Base-by-base conservation (phyloP, 192 early-diverging fungal species). In the Linnemannia elongata region DNA sequence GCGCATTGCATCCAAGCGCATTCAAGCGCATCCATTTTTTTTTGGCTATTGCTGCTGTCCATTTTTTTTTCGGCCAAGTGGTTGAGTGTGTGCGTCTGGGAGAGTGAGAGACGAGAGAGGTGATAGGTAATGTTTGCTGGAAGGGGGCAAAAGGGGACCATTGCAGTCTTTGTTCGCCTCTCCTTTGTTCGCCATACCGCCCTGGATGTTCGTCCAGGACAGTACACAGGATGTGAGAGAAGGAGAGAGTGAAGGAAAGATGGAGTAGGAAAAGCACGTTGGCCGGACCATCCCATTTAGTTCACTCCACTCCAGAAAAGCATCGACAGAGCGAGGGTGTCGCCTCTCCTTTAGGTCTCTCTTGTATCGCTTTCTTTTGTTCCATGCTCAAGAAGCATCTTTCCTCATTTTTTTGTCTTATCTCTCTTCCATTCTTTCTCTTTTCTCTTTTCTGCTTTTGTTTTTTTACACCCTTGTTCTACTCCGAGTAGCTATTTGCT, bases 391-490 rank as follows among this genome's bases (percentile, higher is more conserved):
- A 33, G 6, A 24, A 36, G 7, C 22, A 38, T 55, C 27, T 39
- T 39, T 33, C 30, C 0, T 36, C 6, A 36, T 42, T 75, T 54
- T 36, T 44, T 49, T 55, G n/a, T 24, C n/a, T 39, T 74, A 33
- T 81, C 38, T 69, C 60, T 69, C 24, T 69, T 22, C 20, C n/a
- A 66, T 72, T 41, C 12, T 49, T 47, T 47, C 24, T 72, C 38
- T 68, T 15, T 47, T 54, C 27, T 66, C 33, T 79, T 49, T 66
- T 35, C 6, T 38, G 47, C 12, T 44, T 4, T 52, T 44, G 39
- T 27, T 17, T 12, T 44, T 17, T 74, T 39, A 36, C 49, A 60
- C 35, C 41, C 36, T 17, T n/a, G 4, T 27, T 8, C 41, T 6
- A 35, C n/a, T 18, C 27, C 45, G 27, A 38, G 30, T 36, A 7